phyloP scores from a whole-genome alignment of 148 eudicot species.

The Pharnaceum exiguum region DNA sequence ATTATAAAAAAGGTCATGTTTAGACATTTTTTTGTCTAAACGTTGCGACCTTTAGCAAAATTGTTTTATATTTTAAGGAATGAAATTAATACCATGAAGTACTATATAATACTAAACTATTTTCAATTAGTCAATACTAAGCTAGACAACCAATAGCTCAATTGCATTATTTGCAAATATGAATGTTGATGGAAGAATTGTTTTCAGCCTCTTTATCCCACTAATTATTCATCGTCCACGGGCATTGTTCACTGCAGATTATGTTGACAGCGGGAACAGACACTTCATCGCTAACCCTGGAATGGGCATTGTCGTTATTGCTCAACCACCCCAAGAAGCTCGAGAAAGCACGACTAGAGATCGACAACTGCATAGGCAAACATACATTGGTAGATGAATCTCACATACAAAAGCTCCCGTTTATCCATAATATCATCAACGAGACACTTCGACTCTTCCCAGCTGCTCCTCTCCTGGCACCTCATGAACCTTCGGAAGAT shows the following conservation, averaged over 20 bases:
- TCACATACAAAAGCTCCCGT: slow-evolving; percentile 13
- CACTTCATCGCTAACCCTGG: slow-evolving; percentile 24
- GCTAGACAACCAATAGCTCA: too few relatives aligned
- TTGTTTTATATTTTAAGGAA: too few relatives aligned
- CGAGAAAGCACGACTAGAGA: slow-evolving; percentile 21
- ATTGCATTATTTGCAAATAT: too few relatives aligned
- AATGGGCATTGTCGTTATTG: slow-evolving; percentile 21
- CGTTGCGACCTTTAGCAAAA: too few relatives aligned
- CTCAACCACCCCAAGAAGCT: slow-evolving; percentile 21
- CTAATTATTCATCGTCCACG: too few relatives aligned
- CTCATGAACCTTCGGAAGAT: slow-evolving; percentile 19
- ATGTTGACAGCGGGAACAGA: slow-evolving; percentile 23
- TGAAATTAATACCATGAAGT: too few relatives aligned
- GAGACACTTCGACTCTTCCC: slow-evolving; percentile 27
- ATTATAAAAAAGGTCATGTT: too few relatives aligned
- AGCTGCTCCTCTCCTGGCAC: slow-evolving; percentile 23
- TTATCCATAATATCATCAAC: slow-evolving; percentile 17
- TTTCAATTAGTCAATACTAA: too few relatives aligned
- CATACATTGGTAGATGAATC: slow-evolving; percentile 10
- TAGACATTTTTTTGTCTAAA: too few relatives aligned
- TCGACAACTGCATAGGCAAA: slow-evolving; percentile 4
- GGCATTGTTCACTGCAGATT: slow-evolving; percentile 17
- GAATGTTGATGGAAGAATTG: too few relatives aligned
- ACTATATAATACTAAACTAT: too few relatives aligned
- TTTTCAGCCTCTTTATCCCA: too few relatives aligned